Base-by-base conservation (phyloP, 495 filamentous ascomycete species). In the Sordaria brevicollis region DNA sequence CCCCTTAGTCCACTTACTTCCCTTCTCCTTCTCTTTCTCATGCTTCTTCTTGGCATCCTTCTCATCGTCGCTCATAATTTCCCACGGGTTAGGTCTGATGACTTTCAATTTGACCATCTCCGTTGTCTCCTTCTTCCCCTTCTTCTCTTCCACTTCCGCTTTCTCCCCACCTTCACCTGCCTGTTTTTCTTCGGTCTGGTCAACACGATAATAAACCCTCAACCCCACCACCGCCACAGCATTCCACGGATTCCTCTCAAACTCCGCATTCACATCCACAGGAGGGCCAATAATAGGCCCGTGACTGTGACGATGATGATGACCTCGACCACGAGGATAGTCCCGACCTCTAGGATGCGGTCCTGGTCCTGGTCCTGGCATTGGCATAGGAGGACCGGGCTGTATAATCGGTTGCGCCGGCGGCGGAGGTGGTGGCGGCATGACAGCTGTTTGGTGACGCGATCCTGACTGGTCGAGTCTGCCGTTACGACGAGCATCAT, bases 171-270 rank as follows among this genome's bases (percentile, higher is more conserved):
- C 83, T 54, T 83, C 82, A 33, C 87, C 85, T 29, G 82, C n/a
- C n/a, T n/a, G n/a, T n/a, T n/a, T n/a, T n/a, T n/a, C n/a, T n/a
- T n/a, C n/a, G n/a, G n/a, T n/a, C n/a, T n/a, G n/a, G 17, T 62
- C 79, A 3, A 88, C 88, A 85, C 78, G 77, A 69, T 82, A 88
- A 77, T 92, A 95, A 1, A 97, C 87, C 35, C 90, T 83, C 62
- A 97, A 75, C 0, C 93, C 92, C 0, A 95, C 86, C 2, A 94
- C 91, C 54, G 88, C 92, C 0, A 94, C 88, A 0, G 93, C 92
- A 77, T 96, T 95, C 93, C 93, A 97, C 1, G 92, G 90, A 65
- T 94, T 86, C 6, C 73, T 76, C 70, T 82, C 85, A 54, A 84
- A 81, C 65, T 85, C 83, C 65, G 83, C 82, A 25, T 70, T 71